These are phyloP conservation scores for Ogataea neopini DNA, from an alignment of 805 yeast genomes.

Conservation along the genomic window DNA sequence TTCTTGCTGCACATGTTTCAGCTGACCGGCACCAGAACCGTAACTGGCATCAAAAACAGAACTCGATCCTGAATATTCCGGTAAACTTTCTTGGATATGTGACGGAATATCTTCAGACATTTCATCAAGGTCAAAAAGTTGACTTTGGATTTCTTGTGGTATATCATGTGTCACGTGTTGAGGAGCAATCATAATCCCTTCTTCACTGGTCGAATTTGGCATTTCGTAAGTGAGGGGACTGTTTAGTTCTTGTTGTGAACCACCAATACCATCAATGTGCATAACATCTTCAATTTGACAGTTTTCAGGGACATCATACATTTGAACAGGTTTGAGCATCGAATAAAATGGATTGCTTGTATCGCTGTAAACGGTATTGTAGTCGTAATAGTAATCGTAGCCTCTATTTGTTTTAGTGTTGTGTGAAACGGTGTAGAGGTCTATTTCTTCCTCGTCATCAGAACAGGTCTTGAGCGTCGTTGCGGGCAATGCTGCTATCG, in stretches of 20 bases:
- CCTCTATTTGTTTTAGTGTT: conserved; percentile 73
- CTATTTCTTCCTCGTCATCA: conserved; percentile 65
- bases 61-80: background rate
- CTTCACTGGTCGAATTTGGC: background rate
- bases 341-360: conserved; percentile 45
- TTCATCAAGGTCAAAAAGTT: background rate
- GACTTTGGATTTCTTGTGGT: conserved; percentile 8
- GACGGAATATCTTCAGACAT: conserved; percentile 15
- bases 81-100: conserved; percentile 7
- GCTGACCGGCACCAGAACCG: background rate
- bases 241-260: background rate
- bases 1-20: conserved; percentile 6
- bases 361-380: conserved; percentile 70
- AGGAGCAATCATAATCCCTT: background rate
- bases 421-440: conserved; percentile 62
- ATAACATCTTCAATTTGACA: conserved; percentile 37
- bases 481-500: conserved; percentile 81
- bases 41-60: background rate
- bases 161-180: conserved; percentile 1
- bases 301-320: conserved; percentile 44
- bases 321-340: conserved; percentile 28
- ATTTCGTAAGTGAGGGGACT: conserved; percentile 1
- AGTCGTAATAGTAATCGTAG: conserved; percentile 76
- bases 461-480: conserved; percentile 79
- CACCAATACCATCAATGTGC: conserved; percentile 23